Evolutionary conservation across 2,329 filamentous ascomycete species (phyloP).

Genomic region (Aureobasidium sp.): DNA sequence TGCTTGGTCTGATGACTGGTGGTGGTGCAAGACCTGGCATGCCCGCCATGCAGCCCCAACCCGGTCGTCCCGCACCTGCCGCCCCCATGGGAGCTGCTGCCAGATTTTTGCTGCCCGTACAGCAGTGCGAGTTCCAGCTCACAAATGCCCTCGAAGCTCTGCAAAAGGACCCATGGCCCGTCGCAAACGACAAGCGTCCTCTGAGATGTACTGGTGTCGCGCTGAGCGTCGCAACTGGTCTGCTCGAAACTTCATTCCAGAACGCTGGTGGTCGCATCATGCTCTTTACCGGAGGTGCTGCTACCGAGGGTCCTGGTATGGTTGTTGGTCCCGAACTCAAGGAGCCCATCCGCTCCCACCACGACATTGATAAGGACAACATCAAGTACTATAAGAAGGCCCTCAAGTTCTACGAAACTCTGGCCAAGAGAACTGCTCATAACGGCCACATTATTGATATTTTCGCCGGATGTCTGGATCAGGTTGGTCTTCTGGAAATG

Average conservation of each 20-base stretch:
- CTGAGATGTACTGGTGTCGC: constrained; percentile 92
- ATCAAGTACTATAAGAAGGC: constrained; percentile 99
- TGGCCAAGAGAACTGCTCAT: constrained; percentile 89
- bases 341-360: constrained; percentile 94
- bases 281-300: constrained; percentile 91
- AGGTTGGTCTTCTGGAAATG: constrained; percentile 96
- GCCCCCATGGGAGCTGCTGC: constrained; percentile 73
- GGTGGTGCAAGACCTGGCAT: constrained; percentile 61
- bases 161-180: constrained; percentile 96
- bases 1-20: constrained; percentile 68
- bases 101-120: constrained; percentile 86
- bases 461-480: constrained; percentile 93
- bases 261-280: constrained; percentile 94
- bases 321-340: constrained; percentile 93
- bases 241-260: constrained; percentile 91
- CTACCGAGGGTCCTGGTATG: constrained; percentile 93
- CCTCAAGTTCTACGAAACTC: constrained; percentile 91
- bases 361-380: constrained; percentile 97
- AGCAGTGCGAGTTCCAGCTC: constrained; percentile 94
- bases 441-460: constrained; percentile 98
- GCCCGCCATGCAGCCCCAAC: constrained; percentile 60
- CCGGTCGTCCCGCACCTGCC: constrained; percentile 55
- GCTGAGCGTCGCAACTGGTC: constrained; percentile 86
- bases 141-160: constrained; percentile 93
- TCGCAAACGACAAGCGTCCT: constrained; percentile 84